Base-by-base conservation (phyloP, 73 alveolate species). In the Uronychia setigera region DNA sequence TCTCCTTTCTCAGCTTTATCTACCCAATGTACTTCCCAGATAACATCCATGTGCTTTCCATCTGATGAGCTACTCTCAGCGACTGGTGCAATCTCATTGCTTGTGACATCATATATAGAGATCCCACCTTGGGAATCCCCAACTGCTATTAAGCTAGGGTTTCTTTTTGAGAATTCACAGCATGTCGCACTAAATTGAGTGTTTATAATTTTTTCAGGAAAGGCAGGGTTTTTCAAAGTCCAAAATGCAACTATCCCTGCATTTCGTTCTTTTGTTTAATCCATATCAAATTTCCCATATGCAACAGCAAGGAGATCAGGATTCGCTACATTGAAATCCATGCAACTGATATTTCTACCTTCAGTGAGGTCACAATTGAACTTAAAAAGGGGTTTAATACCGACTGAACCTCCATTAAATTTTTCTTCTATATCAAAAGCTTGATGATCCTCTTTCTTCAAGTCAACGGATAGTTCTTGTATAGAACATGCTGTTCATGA, bases 11-110 rank as follows among this genome's bases (percentile, higher is more conserved):
- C 97, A 59, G 95, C 97, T 67, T 94, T 93, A 46, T 96, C 98
- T 35, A 97, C 94, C 99, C 99, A 97, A 80, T 94, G 81, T 46
- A 97, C 96, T 92, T 97, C 99, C 99, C 99, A 97, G 33, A 97
- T 96, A 32, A 98, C 92, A 88, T 97, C 99, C 58, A 98, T 97
- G 88, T 97, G 99, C 89, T 97, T 97, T 77, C 96, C 99, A 58
- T 96, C 97, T 29, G 94, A 85, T 82, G 96, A 98, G 34, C 95
- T 90, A 32, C 96, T 88, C 80, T 97, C 99, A 46, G 98, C 98
- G 28, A 96, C 92, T 1, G 99, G 99, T 83, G 93, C 93, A 86
- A 91, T 89, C 28, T 93, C 94, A 80, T 93, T 93, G 75, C 87
- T 88, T 80, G 98, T 95, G 59, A 96, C 93, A 85, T 97, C 99